phyloP scores from a whole-genome alignment of 73 alveolate species.

The Tetrahymena malaccensis region DNA sequence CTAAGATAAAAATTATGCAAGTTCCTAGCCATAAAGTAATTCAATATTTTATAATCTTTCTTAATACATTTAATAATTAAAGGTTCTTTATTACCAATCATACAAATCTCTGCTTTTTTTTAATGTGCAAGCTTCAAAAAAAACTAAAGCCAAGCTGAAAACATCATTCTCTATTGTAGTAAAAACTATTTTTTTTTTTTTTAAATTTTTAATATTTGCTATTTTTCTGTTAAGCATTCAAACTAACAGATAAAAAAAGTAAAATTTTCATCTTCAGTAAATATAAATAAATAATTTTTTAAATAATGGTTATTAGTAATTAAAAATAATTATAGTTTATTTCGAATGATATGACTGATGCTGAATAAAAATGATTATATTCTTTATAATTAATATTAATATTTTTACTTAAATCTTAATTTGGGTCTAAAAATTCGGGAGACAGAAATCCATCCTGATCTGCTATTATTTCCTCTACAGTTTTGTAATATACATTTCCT shows the following conservation, averaged over 20 bases:
- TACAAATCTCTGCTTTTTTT: background rate
- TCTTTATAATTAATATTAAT: too few relatives aligned
- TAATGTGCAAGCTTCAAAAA: background rate
- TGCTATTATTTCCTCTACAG: background rate
- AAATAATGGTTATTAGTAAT: too few relatives aligned
- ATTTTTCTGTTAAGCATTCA: too few relatives aligned
- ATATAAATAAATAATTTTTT: too few relatives aligned
- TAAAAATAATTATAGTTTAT: too few relatives aligned
- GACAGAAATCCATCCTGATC: background rate
- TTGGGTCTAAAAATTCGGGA: background rate
- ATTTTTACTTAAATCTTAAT: background rate
- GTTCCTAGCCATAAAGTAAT: background rate
- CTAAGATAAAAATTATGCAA: background rate
- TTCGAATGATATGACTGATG: too few relatives aligned
- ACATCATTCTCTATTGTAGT: background rate
- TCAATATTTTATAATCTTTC: background rate
- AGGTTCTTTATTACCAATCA: background rate
- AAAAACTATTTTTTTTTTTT: background rate
- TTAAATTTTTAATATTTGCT: too few relatives aligned
- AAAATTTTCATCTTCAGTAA: too few relatives aligned
- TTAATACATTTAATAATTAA: background rate
- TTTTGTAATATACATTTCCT: background rate
- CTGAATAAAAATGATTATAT: too few relatives aligned
- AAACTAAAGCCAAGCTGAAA: background rate
- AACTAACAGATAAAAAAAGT: too few relatives aligned